These are phyloP conservation scores for Sporothrix variecibatus DNA, from an alignment of 2,329 filamentous ascomycete species.

Conservation along the genomic window DNA sequence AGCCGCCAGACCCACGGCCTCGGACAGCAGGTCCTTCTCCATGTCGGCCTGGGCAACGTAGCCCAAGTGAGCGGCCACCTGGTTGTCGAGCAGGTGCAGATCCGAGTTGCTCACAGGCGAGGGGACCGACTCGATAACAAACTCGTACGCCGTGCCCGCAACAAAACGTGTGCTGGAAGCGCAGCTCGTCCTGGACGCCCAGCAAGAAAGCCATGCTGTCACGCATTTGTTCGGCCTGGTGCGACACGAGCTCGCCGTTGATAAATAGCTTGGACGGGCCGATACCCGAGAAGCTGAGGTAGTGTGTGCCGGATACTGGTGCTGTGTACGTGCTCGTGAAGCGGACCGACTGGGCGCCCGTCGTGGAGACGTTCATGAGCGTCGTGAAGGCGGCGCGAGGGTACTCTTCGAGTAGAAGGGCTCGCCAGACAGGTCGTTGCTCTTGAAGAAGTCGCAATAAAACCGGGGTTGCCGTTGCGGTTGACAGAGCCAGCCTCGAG, in stretches of 20 bases:
- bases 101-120: conserved; percentile 54
- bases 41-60: conserved; percentile 62
- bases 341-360: conserved; percentile 55
- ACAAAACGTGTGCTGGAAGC: conserved; percentile 48
- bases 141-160: conserved; percentile 56
- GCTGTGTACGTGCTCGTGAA: conserved; percentile 62
- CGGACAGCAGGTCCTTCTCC: conserved; percentile 37
- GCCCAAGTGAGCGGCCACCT: conserved; percentile 61
- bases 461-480: conserved; percentile 3
- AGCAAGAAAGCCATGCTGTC: conserved; percentile 61
- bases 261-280: conserved; percentile 67
- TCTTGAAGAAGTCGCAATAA: conserved; percentile 8
- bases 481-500: neutral
- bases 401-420: conserved; percentile 50
- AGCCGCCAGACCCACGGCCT: conserved; percentile 68
- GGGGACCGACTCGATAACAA: conserved; percentile 56
- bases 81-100: conserved; percentile 55
- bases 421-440: conserved; percentile 43
- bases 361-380: conserved; percentile 46
- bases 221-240: conserved; percentile 65
- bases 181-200: conserved; percentile 59
- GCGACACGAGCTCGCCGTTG: conserved; percentile 63
- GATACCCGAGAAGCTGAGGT: conserved; percentile 66
- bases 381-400: conserved; percentile 11
- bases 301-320: conserved; percentile 61